Evolutionary conservation across 805 yeast species (phyloP), one percentile per base, ranked within the genome.

Genomic region (Kregervanrija pseudodelftensis): DNA sequence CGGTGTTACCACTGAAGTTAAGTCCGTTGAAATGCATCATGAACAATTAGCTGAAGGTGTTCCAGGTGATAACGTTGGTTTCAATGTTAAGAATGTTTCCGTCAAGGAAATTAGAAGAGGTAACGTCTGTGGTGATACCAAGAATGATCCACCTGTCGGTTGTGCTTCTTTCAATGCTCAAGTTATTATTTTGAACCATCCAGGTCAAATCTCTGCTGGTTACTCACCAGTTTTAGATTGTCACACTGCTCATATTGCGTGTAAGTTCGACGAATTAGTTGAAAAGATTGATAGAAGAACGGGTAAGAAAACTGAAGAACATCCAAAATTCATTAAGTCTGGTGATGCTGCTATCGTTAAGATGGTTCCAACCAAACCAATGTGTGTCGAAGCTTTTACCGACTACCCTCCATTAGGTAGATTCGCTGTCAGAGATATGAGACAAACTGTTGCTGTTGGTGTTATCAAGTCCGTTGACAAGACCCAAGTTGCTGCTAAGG

Each of bases 381-480:
- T 91, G 77, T 90, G 96, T 73, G 95, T 90, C 59, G 96, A 91
- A 76, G 79, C 91, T 60, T 91, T 81, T 82, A 74, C 81, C 67
- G 93, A 88, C 68, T 89, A 91, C 82, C 96, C 91, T 70, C 96
- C 95, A 76, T 74, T 91, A 72, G 93, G 96, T 76, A 89, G 98
- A 83, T 78, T 91, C 76, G 91, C 91, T 71, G 96, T 89, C 81
- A 90, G 97, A 85, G 97, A 89, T 78, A 89, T 89, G 97, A 86
- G 97, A 85, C 96, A 89, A 79, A 90, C 97, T 65, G 97, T 90
- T 66, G 97, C 97, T 71, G 97, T 90, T 70, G 97, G 97, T 86
- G 96, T 90, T 69, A 85, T 91, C 85, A 91, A 91, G 83, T 73
- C 88, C 56, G 95, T 88, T 64, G 95, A 78, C 67, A 88, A 88